These are phyloP conservation scores for Gentiana macrophylla DNA, from an alignment of 257 asterid species.

Conservation along the genomic window DNA sequence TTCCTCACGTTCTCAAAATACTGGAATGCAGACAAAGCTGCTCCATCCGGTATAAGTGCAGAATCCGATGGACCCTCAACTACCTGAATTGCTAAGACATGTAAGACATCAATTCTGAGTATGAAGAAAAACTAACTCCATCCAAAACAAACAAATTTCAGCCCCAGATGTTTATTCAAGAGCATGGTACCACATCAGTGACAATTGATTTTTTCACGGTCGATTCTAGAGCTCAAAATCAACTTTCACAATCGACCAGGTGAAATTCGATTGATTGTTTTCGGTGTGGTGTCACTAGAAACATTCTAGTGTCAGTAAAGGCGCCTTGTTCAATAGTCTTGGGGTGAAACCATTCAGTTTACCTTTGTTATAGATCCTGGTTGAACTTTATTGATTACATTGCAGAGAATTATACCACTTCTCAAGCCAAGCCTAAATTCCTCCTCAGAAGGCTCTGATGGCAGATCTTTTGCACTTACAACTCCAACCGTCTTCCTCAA, in stretches of 20 bases:
- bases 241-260: too few relatives aligned
- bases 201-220: too few relatives aligned
- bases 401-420: conserved; percentile 93
- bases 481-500: conserved; percentile 79
- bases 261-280: too few relatives aligned
- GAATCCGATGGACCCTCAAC: conserved; percentile 80
- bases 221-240: too few relatives aligned
- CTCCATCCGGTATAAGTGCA: conserved; percentile 74
- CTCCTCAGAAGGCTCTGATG: conserved; percentile 96
- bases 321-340: too few relatives aligned
- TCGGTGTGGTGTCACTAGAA: not conserved
- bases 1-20: conserved; percentile 93
- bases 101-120: not conserved
- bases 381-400: conserved; percentile 72
- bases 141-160: conserved; percentile 1
- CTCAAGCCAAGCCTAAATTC: conserved; percentile 85
- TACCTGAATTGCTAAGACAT: conserved; percentile 42
- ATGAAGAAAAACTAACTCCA: not conserved
- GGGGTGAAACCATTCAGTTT: not conserved
- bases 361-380: conserved; percentile 92
- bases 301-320: too few relatives aligned
- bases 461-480: conserved; percentile 81
- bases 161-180: not conserved
- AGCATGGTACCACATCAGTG: too few relatives aligned
- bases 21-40: conserved; percentile 86